phyloP scores from a whole-genome alignment of 1,284 basidiomycete species.

The Anthracocystis walkeri region DNA sequence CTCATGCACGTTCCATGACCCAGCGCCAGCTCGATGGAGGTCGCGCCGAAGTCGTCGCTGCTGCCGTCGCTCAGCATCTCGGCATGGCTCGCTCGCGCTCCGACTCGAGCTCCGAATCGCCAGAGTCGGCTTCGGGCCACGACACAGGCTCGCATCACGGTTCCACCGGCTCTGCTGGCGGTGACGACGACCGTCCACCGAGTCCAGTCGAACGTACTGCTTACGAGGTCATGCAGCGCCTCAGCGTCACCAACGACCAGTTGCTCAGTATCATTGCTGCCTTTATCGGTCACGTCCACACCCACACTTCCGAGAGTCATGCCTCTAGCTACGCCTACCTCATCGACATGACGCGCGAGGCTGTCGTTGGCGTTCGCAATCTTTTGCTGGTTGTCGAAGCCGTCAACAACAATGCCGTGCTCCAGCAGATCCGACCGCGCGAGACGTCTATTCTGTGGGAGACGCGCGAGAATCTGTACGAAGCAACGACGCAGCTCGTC shows the following conservation, averaged over 20 bases:
- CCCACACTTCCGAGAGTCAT: conserved; percentile 86
- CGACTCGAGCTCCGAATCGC: conserved; percentile 51
- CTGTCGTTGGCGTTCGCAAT: conserved; percentile 91
- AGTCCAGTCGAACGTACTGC: conserved; percentile 79
- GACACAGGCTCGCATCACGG: conserved; percentile 75
- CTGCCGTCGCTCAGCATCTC: conserved; percentile 29
- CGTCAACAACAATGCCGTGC: conserved; percentile 49
- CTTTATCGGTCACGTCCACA: conserved; percentile 95
- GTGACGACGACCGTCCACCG: conserved; percentile 74
- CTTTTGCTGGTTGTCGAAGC: conserved; percentile 92
- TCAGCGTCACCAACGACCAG: conserved; percentile 74
- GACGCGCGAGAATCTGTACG: conserved; percentile 85
- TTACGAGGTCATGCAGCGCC: conserved; percentile 71
- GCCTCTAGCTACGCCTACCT: conserved; percentile 87
- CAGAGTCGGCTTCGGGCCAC: conserved; percentile 47
- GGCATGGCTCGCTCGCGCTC: conserved; percentile 42
- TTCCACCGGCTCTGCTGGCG: conserved; percentile 71
- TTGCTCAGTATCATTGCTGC: conserved; percentile 93
- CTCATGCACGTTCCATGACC: conserved; percentile 37
- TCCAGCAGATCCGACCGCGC: conserved; percentile 49
- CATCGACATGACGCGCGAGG: conserved; percentile 91
- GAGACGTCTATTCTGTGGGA: conserved; percentile 66
- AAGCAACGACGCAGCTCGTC: conserved; percentile 85
- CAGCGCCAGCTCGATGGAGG: conserved; percentile 41
- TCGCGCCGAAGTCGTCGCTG: conserved; percentile 27